phyloP scores from a whole-genome alignment of 768 basidiomycete species.

The Hygrocybe coccinea region DNA sequence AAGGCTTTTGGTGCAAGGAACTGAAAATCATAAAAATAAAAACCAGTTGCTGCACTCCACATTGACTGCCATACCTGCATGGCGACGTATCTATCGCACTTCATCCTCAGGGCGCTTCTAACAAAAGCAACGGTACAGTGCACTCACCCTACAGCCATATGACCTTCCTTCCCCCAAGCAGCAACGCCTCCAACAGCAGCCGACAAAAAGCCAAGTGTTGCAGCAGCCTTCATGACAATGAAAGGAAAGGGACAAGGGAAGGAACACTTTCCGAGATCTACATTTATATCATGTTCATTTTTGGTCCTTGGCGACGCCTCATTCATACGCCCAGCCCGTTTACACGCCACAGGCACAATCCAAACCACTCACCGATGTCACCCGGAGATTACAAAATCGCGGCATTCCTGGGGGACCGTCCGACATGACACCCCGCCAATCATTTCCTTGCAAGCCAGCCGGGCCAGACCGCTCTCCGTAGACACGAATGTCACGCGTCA shows the following conservation, averaged over 20 bases:
- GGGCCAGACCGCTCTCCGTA: too few relatives aligned
- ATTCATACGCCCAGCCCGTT: too few relatives aligned
- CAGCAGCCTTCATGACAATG: neutral
- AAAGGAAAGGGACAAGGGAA: neutral
- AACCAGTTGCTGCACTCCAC: neutral
- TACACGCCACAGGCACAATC: too few relatives aligned
- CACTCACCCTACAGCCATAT: constrained; percentile 41
- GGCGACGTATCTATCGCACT: constrained; percentile 33
- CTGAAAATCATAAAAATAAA: constrained; percentile 25
- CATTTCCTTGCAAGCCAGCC: too few relatives aligned
- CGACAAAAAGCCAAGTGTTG: neutral
- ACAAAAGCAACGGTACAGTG: neutral
- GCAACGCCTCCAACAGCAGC: constrained; percentile 7
- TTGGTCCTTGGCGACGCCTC: too few relatives aligned
- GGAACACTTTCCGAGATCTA: too few relatives aligned
- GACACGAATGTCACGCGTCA: too few relatives aligned
- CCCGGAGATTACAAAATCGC: too few relatives aligned
- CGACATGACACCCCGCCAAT: too few relatives aligned
- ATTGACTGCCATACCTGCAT: constrained; percentile 32
- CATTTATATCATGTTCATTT: too few relatives aligned
- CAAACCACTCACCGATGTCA: too few relatives aligned
- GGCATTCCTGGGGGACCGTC: too few relatives aligned
- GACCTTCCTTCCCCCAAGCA: constrained; percentile 41
- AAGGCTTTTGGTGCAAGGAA: constrained; percentile 47
- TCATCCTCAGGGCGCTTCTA: neutral